These are phyloP conservation scores for Neospermospora avenae DNA, from an alignment of 2,329 filamentous ascomycete species.

Conservation along the genomic window DNA sequence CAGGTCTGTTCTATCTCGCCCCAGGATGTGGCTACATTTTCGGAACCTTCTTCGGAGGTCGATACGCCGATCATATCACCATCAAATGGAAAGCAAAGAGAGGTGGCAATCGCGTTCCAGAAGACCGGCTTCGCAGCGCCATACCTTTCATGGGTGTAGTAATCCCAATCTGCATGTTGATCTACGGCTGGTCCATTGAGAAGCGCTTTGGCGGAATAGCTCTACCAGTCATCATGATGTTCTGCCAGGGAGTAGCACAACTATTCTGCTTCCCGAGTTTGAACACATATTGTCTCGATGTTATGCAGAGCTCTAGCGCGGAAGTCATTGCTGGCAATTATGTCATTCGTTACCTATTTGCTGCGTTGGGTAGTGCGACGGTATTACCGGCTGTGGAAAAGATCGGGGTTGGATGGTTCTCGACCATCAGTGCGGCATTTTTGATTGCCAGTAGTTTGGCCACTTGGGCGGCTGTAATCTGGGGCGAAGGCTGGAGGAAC, in stretches of 20 bases:
- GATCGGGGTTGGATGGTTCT: conserved; percentile 81
- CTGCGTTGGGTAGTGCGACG: conserved; percentile 65
- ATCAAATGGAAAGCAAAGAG: conserved; percentile 61
- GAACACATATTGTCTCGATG: conserved; percentile 80
- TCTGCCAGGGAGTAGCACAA: conserved; percentile 70
- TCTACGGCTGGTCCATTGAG: conserved; percentile 64
- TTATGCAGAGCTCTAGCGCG: conserved; percentile 67
- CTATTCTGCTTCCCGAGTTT: conserved; percentile 72
- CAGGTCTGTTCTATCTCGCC: conserved; percentile 70
- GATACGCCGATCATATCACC: conserved; percentile 65
- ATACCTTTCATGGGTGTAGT: conserved; percentile 54
- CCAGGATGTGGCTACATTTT: conserved; percentile 67
- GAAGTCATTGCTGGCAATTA: conserved; percentile 82
- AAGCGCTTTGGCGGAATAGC: conserved; percentile 49
- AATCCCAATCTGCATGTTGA: conserved; percentile 60
- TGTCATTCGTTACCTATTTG: conserved; percentile 72
- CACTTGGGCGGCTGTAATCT: conserved; percentile 25
- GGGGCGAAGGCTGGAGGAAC: conserved; percentile 39
- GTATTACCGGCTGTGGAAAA: conserved; percentile 70
- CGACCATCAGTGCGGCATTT: conserved; percentile 62
- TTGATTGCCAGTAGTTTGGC: conserved; percentile 39
- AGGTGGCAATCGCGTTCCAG: conserved; percentile 57
- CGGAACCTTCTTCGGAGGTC: conserved; percentile 69
- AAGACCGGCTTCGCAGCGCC: conserved; percentile 63
- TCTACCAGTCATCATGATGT: conserved; percentile 69